These are phyloP conservation scores for Nepenthes alata DNA, from an alignment of 179 eudicot genomes.

Conservation along the genomic window DNA sequence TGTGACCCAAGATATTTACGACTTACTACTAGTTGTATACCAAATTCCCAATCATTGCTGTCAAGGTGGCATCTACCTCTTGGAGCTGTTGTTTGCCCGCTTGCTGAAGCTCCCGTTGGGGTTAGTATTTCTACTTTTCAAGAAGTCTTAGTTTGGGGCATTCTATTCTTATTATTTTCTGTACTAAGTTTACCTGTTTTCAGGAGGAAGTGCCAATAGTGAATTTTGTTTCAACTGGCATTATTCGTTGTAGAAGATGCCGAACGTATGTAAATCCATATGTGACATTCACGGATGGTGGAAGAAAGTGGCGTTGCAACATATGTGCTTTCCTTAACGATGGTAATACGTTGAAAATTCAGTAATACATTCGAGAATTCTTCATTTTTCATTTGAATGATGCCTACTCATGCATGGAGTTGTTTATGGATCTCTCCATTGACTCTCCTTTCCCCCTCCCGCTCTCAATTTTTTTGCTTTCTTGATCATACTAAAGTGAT, in stretches of 20 bases:
- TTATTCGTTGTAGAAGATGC: conserved; percentile 95
- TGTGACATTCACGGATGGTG: conserved; percentile 76
- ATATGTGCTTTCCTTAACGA: conserved; percentile 89
- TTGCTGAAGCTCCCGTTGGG: conserved; percentile 87
- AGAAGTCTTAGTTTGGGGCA: not conserved
- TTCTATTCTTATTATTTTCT: conserved; percentile 6
- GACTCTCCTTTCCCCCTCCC: no score
- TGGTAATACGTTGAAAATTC: conserved; percentile 30
- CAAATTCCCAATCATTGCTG: conserved; percentile 79
- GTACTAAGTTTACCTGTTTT: conserved; percentile 8
- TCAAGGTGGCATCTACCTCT: conserved; percentile 98
- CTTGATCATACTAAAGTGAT: no score
- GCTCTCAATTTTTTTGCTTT: no score
- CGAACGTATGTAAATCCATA: conserved; percentile 92
- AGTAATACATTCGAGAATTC: no score
- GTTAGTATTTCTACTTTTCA: conserved; percentile 31
- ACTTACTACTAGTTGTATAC: conserved; percentile 72
- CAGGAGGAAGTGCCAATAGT: conserved; percentile 96
- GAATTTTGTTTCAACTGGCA: conserved; percentile 77
- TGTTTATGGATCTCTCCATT: no score
- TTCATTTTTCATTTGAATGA: no score
- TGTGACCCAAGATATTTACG: conserved; percentile 61
- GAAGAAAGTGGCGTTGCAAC: conserved; percentile 98
- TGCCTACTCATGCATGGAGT: no score
- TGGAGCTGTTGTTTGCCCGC: conserved; percentile 96